Evolutionary conservation across 2,329 filamentous ascomycete species (phyloP), one percentile per base, ranked within the genome.

Genomic region (Chaetomium sp.): DNA sequence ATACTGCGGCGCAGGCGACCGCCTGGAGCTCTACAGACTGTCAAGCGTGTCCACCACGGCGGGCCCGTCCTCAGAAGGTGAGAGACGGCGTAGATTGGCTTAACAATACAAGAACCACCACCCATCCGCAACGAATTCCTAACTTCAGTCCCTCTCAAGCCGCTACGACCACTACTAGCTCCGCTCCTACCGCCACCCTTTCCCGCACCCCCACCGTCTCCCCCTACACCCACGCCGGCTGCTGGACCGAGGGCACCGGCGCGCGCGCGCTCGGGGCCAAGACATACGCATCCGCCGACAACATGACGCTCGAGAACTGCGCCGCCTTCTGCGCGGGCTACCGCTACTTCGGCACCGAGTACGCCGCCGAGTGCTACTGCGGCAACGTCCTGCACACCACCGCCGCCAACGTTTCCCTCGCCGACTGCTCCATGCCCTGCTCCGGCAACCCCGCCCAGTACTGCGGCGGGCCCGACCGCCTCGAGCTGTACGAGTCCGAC

Each of bases 361-460:
- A 81, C 69, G 79, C 81, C 4, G 75, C 78, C 47, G 81, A 84
- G 71, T 83, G 81, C 70, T 83, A 80, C 70, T 84, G 82, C 71
- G 81, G 80, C 35, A 78, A 83, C 67, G 71, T 73, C 1, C 70
- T 83, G 4, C 59, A 72, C 54, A 29, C 72, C 7, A 70, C 70
- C 13, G 75, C 75, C 58, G 60, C 68, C 51, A 65, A 74, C n/a
- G 72, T 73, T 21, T 65, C 71, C n/a, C 65, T 75, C 29, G 62
- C 68, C 23, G 75, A 78, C 45, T 77, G 77, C 69, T 72, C 72
- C 59, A 75, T 78, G 70, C 62, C 73, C 56, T 78, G 76, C 70
- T 70, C 74, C 2, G 77, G 77, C 38, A 73, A 78, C 56, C 56
- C 67, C 5, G 70, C 71, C n/a, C 70, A 78, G 67, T 78, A 75